Evolutionary conservation across 306 rosid genomes (phyloP).

Genomic region (Glycyrrhiza uralensis): DNA sequence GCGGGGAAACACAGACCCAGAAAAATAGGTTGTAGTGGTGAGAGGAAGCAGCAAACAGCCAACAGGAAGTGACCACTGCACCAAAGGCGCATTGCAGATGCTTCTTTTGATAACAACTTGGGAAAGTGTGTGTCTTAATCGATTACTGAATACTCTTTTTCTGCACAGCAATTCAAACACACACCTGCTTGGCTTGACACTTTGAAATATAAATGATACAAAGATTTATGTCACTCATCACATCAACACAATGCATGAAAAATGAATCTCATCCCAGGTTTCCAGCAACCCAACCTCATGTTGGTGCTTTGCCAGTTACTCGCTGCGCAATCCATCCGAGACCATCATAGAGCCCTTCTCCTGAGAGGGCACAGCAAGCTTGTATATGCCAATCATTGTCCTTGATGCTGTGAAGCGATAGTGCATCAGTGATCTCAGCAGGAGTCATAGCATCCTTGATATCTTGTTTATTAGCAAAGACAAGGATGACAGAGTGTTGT

Average conservation of each 20-base stretch:
- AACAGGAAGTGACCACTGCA: not conserved
- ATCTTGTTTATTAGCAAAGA: slow-evolving; percentile 94
- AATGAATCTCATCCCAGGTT: slow-evolving; percentile 7
- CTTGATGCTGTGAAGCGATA: slow-evolving; percentile 97
- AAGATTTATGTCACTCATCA: slow-evolving; percentile 33
- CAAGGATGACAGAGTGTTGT: slow-evolving; percentile 75
- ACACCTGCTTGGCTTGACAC: slow-evolving; percentile 22
- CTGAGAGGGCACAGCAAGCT: slow-evolving; percentile 95
- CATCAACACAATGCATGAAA: slow-evolving; percentile 34
- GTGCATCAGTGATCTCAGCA: slow-evolving; percentile 90
- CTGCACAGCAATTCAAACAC: slow-evolving; percentile 17
- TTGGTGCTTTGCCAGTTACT: slow-evolving; percentile 73
- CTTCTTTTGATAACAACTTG: not conserved
- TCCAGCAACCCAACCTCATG: slow-evolving; percentile 33
- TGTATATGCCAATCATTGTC: slow-evolving; percentile 99
- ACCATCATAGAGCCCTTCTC: slow-evolving; percentile 91
- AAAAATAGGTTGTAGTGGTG: not conserved
- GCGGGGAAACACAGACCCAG: not conserved
- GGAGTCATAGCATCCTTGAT: slow-evolving; percentile 99
- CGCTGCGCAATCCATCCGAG: slow-evolving; percentile 91
- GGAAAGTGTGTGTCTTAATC: not conserved
- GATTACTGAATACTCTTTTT: slow-evolving; percentile 7
- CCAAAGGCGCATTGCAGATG: not conserved
- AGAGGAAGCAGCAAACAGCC: not conserved
- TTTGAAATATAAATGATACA: slow-evolving; percentile 42